Percentiles rank a stretch among this genome's conserved stretches.
Evolutionary conservation across 805 yeast species (phyloP).

Genomic region (Debaryomyces prosopidis): DNA sequence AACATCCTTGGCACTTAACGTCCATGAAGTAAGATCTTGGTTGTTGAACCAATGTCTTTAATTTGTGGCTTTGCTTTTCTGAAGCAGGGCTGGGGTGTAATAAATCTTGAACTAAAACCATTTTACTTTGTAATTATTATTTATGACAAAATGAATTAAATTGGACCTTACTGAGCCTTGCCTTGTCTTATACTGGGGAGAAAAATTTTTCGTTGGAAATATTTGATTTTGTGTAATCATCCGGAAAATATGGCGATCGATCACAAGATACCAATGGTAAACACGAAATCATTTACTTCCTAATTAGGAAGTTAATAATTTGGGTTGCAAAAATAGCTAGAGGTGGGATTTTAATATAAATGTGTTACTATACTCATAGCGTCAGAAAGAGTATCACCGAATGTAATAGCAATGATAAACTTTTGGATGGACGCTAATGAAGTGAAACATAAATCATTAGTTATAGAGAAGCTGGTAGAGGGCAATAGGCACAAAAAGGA

Average conservation of each 20-base stretch:
- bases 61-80: slow-evolving; percentile 38
- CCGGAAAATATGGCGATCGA: neutral
- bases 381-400: too few species aligned
- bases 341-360: too few species aligned
- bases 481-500: neutral
- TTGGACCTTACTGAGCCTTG: too few species aligned
- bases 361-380: too few species aligned
- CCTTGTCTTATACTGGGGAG: slow-evolving; percentile 2
- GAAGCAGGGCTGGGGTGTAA: slow-evolving; percentile 41
- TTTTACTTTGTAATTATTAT: slow-evolving; percentile 5
- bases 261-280: neutral
- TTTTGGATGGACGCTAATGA: too few species aligned
- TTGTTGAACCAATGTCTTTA: slow-evolving; percentile 40
- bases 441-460: too few species aligned
- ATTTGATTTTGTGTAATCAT: slow-evolving; percentile 3
- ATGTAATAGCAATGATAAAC: too few species aligned
- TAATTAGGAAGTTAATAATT: slow-evolving; percentile 5
- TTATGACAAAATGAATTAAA: neutral
- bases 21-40: slow-evolving; percentile 46
- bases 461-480: neutral
- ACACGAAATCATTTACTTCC: neutral
- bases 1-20: slow-evolving; percentile 44
- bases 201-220: slow-evolving; percentile 9
- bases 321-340: slow-evolving; percentile 1
- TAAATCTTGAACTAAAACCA: slow-evolving; percentile 46